A percentile compares a stretch with the other conserved stretches of the same genome.
Conservation (phyloP, 139 green algal species). For the Tetratostichococcus sp. region DNA sequence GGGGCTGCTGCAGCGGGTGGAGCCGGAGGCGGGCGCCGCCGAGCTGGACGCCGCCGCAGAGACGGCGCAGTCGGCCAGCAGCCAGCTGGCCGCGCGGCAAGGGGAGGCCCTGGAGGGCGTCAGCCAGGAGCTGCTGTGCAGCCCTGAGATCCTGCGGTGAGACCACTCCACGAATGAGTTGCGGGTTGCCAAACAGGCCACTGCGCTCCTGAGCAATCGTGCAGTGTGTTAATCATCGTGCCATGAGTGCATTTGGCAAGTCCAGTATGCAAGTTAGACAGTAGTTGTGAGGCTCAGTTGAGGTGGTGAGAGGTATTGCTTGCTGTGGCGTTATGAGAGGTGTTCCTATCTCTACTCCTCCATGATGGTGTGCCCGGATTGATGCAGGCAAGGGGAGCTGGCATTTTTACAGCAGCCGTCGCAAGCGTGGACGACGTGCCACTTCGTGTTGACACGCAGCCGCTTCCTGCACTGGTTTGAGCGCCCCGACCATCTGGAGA, state of each 20-base stretch:
- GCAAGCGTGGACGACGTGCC: constrained; percentile 40
- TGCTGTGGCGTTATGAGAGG: no score
- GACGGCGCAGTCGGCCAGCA: constrained; percentile 19
- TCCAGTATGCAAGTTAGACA: no score
- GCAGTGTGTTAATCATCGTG: neutral
- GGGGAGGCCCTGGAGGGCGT: constrained; percentile 40
- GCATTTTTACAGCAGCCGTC: constrained; percentile 33
- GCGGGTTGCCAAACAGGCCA: neutral
- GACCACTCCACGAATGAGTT: neutral
- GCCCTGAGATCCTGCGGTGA: constrained; percentile 60
- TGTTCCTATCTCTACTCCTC: no score
- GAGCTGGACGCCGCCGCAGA: constrained; percentile 13
- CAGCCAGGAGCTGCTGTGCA: constrained; percentile 57
- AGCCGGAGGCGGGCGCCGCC: constrained; percentile 24
- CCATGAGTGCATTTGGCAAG: no score
- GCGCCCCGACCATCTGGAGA: neutral
- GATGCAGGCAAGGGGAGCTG: constrained; percentile 55
- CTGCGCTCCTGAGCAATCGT: no score
- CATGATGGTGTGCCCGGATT: neutral
- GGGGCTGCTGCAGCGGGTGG: constrained; percentile 6
- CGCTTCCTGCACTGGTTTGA: constrained; percentile 64
- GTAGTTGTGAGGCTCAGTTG: no score
- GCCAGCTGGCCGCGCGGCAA: constrained; percentile 45
- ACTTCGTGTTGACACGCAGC: constrained; percentile 64
- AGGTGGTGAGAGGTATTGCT: no score